Evolutionary conservation across 441 rosid genomes (phyloP), one percentile per base, ranked within the genome.

Genomic region (Euphorbia celastroides): DNA sequence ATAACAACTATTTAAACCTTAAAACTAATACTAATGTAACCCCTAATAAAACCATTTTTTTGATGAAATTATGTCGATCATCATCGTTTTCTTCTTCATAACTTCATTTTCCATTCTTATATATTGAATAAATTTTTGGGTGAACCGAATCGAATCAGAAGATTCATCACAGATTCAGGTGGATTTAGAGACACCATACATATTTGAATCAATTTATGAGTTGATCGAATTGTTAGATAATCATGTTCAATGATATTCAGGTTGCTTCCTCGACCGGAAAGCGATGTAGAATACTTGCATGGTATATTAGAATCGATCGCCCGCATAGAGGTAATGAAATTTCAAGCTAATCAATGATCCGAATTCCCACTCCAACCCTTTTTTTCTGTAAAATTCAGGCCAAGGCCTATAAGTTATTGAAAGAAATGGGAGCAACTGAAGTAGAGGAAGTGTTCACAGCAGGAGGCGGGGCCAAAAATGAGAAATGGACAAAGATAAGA

Each of bases 261-360:
- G 83, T 74, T 93, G 65, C 81, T 74, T 76, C 98, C 98, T 5
- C 88, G 97, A 17, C 98, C 97, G 0, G 79, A 77, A 60, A 86
- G 84, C 22, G 90, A 93, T 50, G 94, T 72, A 9, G 86, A 87
- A 64, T 93, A 84, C 80, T 84, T 93, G 83, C 97, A 88, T 62
- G 97, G 98, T 65, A 83, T 93, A 60, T 79, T 90, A 65, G 97
- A 93, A 81, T 93, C 96, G 46, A 90, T 90, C n/a, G 94, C 97
- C 48, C 91, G 84, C 19, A 88, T 88, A 55, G 98, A 93, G 98
- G 98, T 88, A 81, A 5, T 1, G 57, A 22, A 16, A n/a, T 54
- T 20, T 23, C 5, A 55, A 10, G 13, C 34, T 60, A 12, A 7
- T 4, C 16, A 20, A 19, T 25, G 31, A 23, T 27, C 19, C n/a